Evolutionary conservation across 805 yeast genomes (phyloP).

Genomic region (Ogataea nakhonphanomensis): DNA sequence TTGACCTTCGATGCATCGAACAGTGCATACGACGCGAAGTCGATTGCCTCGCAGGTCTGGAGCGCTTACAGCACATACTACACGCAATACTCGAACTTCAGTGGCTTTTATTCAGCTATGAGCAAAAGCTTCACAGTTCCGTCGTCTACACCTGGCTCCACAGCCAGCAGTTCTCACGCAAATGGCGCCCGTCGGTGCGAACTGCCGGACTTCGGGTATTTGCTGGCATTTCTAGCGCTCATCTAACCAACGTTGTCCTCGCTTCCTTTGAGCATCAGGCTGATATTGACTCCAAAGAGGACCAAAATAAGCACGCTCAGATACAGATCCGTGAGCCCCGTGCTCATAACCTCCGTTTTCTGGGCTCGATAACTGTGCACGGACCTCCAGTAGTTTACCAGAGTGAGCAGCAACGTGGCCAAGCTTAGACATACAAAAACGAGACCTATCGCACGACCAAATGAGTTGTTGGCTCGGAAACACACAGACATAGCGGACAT

Average conservation of each 20-base stretch:
- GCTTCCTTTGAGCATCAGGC: slow-evolving; percentile 19
- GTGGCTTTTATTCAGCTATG: slow-evolving; percentile 5
- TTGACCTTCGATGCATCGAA: not conserved
- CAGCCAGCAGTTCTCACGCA: not conserved
- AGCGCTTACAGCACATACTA: slow-evolving; percentile 6
- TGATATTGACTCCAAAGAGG: slow-evolving; percentile 35
- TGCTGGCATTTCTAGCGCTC: slow-evolving; percentile 1
- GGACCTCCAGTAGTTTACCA: slow-evolving; percentile 41
- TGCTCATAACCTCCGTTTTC: slow-evolving; percentile 38
- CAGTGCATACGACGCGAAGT: slow-evolving; percentile 1
- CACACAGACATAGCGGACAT: slow-evolving; percentile 48
- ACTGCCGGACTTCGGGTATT: not conserved
- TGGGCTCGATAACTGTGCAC: slow-evolving; percentile 42
- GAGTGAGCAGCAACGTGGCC: slow-evolving; percentile 37
- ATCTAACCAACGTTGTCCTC: slow-evolving; percentile 5
- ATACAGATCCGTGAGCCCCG: slow-evolving; percentile 33
- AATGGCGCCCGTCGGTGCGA: not conserved
- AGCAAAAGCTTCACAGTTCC: slow-evolving; percentile 4
- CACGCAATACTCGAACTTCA: slow-evolving; percentile 5
- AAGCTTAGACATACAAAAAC: slow-evolving; percentile 38
- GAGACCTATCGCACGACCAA: slow-evolving; percentile 7
- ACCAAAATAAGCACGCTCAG: slow-evolving; percentile 34
- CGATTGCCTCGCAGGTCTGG: slow-evolving; percentile 7
- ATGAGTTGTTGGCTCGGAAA: slow-evolving; percentile 38
- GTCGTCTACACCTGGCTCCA: not conserved